These are phyloP conservation scores for Coniochaeta hoffmannii DNA, from an alignment of 2,329 filamentous ascomycete genomes.

Conservation along the genomic window DNA sequence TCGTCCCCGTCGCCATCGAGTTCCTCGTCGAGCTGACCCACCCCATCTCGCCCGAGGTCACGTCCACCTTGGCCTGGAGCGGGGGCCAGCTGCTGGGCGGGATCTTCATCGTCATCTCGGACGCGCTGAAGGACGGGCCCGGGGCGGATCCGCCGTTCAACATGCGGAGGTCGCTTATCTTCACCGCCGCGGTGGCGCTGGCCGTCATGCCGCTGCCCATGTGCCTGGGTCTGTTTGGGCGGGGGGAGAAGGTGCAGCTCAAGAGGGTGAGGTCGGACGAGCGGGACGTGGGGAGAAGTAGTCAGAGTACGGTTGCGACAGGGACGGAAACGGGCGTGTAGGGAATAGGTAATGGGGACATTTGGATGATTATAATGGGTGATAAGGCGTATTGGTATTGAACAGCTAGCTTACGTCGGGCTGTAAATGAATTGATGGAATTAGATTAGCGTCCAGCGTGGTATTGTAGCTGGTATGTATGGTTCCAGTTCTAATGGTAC, in stretches of 20 bases:
- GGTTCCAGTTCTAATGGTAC: too few relatives aligned
- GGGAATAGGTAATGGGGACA: neutral
- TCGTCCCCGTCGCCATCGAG: conserved; percentile 81
- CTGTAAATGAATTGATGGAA: too few relatives aligned
- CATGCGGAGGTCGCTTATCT: conserved; percentile 70
- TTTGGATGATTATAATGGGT: neutral
- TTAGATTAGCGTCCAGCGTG: neutral
- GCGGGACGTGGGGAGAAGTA: conserved; percentile 12
- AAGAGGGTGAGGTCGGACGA: conserved; percentile 41
- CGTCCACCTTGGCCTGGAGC: conserved; percentile 76
- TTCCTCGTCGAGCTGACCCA: conserved; percentile 82
- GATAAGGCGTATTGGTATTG: neutral
- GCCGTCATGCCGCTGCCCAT: conserved; percentile 61
- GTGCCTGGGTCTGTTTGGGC: conserved; percentile 62
- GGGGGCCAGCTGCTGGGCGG: conserved; percentile 81
- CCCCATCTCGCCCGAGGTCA: conserved; percentile 79
- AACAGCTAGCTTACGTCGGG: too few relatives aligned
- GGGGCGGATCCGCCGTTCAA: conserved; percentile 54
- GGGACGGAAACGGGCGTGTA: neutral
- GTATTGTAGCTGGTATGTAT: neutral
- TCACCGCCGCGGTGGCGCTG: conserved; percentile 66
- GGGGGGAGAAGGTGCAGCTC: conserved; percentile 40
- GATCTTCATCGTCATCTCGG: conserved; percentile 75
- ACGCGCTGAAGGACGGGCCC: conserved; percentile 56
- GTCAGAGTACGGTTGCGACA: neutral